Evolutionary conservation across 1,284 basidiomycete genomes (phyloP).

Genomic region (Anthracocystis panici-leucophaei): DNA sequence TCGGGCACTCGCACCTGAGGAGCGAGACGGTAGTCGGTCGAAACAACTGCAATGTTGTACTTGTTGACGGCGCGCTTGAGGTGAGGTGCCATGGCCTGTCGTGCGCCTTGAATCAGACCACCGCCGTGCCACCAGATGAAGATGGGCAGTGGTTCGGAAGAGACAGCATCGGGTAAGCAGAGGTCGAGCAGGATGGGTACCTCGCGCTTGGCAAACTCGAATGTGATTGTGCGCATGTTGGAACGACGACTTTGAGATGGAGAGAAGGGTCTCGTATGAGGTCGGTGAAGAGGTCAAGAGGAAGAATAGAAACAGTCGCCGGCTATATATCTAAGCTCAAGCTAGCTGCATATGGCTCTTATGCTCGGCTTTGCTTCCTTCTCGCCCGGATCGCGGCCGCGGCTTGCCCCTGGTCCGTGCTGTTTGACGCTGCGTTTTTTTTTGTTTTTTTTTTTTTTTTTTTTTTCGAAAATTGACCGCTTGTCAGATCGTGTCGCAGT

Average conservation of each 20-base stretch:
- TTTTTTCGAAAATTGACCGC: too few relatives aligned
- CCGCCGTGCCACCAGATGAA: constrained; percentile 55
- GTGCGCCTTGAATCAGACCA: constrained; percentile 50
- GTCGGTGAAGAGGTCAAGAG: not conserved
- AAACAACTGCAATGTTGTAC: constrained; percentile 46
- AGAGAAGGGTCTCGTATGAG: too few relatives aligned
- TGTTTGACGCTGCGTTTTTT: not conserved
- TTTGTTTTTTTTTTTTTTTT: too few relatives aligned
- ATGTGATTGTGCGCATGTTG: constrained; percentile 35
- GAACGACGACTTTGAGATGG: not conserved
- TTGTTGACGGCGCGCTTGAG: constrained; percentile 49
- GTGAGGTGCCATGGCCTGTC: constrained; percentile 43
- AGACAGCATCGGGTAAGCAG: constrained; percentile 30
- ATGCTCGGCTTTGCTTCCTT: not conserved
- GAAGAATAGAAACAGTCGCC: not conserved
- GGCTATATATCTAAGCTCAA: constrained; percentile 20
- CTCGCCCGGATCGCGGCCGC: constrained; percentile 28
- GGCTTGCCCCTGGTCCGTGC: constrained; percentile 37
- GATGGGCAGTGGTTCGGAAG: constrained; percentile 38
- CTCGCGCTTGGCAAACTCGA: constrained; percentile 41
- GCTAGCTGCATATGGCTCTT: not conserved
- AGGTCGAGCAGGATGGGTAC: constrained; percentile 48
- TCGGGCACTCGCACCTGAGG: constrained; percentile 50
- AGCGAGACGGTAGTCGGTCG: constrained; percentile 53
- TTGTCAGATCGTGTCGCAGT: not conserved